Evolutionary conservation across 2,329 filamentous ascomycete species (phyloP), one percentile per base, ranked within the genome.

Genomic region (Aureobasidium namibiae): DNA sequence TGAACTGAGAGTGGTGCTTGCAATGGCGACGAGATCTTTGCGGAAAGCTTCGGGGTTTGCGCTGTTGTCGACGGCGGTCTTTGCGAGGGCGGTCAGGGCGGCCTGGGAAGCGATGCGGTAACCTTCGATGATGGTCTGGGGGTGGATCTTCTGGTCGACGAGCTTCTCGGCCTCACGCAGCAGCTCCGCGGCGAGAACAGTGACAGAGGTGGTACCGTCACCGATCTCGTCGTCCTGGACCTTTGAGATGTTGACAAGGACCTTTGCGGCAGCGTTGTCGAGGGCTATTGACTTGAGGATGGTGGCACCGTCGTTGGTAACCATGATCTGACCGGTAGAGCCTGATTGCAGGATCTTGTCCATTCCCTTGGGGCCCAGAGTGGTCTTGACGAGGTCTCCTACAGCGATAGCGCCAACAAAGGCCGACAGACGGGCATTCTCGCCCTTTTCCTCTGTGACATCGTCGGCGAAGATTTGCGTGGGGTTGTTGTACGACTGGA

Each of bases 141-240:
- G 94, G 75, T 99, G 94, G 68, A 99, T 96, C 79, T 97, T 97
- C 80, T 92, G 91, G 78, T 95, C 89, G 66, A 99, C 90, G 52
- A 99, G 83, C 79, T 95, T 92, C 80, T 99, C 94, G 49, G 94
- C 94, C 76, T 99, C 94, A 64, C 94, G 87, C 64, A 99, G 82
- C 61, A 99, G 83, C 79, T 99, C 94, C 61, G 94, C 94, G 39
- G 94, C 92, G 63, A 99, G 80, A 16, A 99, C 94, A 44, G 94
- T 88, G 60, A 99, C 94, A n/a, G 92, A 97, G 23, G 94, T 99
- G 46, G 94, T 99, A 61, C 94, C 94, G 73, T 99, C 94, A 70
- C 94, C 94, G 24, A 99, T 92, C 75, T 99, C 94, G 72, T 99
- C 94, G 70, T 99, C 94, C 74, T 99, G 94, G 6, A 99, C 94